These are phyloP conservation scores for Thielaviopsis euricoi DNA, from an alignment of 2,329 filamentous ascomycete genomes.

Conservation along the genomic window DNA sequence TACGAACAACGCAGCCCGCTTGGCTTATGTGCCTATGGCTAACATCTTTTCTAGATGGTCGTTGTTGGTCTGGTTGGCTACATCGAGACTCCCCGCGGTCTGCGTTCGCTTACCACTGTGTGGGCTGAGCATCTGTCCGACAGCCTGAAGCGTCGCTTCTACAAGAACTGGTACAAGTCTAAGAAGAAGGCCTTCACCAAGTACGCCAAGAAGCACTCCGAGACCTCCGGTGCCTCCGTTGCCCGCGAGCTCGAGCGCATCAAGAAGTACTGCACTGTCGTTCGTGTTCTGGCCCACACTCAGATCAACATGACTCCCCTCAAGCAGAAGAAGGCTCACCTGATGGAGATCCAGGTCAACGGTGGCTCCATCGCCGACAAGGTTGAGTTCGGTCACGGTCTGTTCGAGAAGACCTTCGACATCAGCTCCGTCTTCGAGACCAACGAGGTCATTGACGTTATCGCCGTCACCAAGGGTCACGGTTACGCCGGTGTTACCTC, in stretches of 20 bases:
- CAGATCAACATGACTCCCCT: conserved; percentile 98
- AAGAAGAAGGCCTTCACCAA: conserved; percentile 99
- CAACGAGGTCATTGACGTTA: conserved; percentile 98
- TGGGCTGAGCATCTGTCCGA: conserved; percentile 99
- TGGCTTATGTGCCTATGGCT: conserved; percentile 56
- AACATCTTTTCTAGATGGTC: conserved; percentile 76
- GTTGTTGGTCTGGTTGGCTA: conserved; percentile 99
- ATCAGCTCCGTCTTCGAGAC: conserved; percentile 94
- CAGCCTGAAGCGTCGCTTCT: conserved; percentile 98
- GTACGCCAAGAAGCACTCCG: conserved; percentile 99
- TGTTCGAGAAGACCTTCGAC: conserved; percentile 98
- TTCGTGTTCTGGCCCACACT: conserved; percentile 97
- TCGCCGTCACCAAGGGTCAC: conserved; percentile 99
- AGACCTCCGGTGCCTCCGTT: conserved; percentile 77
- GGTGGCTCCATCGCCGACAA: conserved; percentile 91
- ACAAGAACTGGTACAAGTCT: conserved; percentile 99
- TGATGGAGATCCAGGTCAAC: conserved; percentile 99
- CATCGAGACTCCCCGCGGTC: conserved; percentile 98
- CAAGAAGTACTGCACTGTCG: conserved; percentile 99
- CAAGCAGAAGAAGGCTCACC: conserved; percentile 99
- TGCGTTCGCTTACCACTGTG: conserved; percentile 97
- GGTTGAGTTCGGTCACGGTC: conserved; percentile 84
- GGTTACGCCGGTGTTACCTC: conserved; percentile 94
- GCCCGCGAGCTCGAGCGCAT: conserved; percentile 98
- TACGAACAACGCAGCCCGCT: conserved; percentile 76